Evolutionary conservation across 495 filamentous ascomycete species (phyloP), one percentile per base, ranked within the genome.

Genomic region (Penicillium tannophilum): DNA sequence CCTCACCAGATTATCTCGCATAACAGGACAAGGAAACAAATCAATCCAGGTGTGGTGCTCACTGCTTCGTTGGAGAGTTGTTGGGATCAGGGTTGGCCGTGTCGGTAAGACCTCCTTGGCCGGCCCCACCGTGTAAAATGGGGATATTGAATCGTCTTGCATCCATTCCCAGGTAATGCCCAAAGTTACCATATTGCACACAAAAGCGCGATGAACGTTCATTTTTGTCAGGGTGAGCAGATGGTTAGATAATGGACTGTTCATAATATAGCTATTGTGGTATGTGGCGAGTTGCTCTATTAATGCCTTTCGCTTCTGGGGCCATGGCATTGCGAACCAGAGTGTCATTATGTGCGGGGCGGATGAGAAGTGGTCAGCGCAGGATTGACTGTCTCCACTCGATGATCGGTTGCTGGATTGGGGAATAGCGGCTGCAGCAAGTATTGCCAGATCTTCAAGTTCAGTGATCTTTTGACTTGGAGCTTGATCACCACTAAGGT

Each of bases 181-280:
- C 7, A 45, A 14, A 45, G 43, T 8, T 8, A 10, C 17, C 43
- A 45, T 45, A 4, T 45, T 45, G n/a, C 14, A 9, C 23, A 45
- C n/a, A n/a, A 45, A 45, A 14, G 43, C 43, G n/a, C 43, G 43
- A 5, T 45, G 43, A 16, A 45, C 43, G 11, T 45, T 36, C 33
- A 14, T 11, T 36, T 36, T 36, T 36, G 33, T 36, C 10, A 36
- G 10, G 10, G 33, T 36, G 33, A 36, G 33, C 7, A 36, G 33
- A 9, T 36, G 33, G 10, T 36, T 36, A 3, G 33, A 36, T 36
- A 19, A 24, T 10, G 43, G 43, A 19, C 43, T 23, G 16, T 45
- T 45, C 43, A 45, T 45, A 0, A 19, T 1, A 19, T 45, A 45
- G 43, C 43, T 45, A 24, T 45, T 45, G 43, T 45, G 23, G n/a